These are phyloP conservation scores for Vachellia collinsii DNA, from an alignment of 306 rosid genomes.

Conservation along the genomic window DNA sequence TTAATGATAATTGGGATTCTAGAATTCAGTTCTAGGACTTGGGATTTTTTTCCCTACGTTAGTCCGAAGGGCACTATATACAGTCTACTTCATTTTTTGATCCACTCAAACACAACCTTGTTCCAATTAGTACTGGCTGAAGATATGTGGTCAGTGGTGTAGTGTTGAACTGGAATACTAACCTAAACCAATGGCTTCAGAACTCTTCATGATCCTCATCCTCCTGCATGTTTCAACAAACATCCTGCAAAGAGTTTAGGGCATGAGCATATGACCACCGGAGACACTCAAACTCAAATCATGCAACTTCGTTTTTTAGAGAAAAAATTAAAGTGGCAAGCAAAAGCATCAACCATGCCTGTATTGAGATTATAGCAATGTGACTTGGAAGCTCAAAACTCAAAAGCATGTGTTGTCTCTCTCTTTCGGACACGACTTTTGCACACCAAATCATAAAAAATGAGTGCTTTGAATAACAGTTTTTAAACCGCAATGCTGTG, in stretches of 20 bases:
- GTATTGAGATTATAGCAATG: background rate
- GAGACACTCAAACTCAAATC: background rate
- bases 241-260: conserved; percentile 64
- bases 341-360: conserved; percentile 1
- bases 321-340: conserved; percentile 4
- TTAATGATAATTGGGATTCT: background rate
- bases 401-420: background rate
- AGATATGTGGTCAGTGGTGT: background rate
- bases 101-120: background rate
- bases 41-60: background rate
- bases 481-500: background rate
- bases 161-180: conserved; percentile 28
- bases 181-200: conserved; percentile 96
- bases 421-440: background rate
- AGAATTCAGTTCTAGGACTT: background rate
- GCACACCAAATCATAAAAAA: background rate
- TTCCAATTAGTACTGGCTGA: background rate
- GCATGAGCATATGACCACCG: conserved; percentile 27
- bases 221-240: conserved; percentile 78
- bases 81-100: background rate
- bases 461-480: background rate
- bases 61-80: background rate
- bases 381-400: conserved; percentile 6
- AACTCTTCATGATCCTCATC: conserved; percentile 93
- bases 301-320: conserved; percentile 4